A percentile compares a stretch with the other conserved stretches of the same genome.
Evolutionary conservation across 140 eudicot species (phyloP).

Genomic region (Bidens hawaiensis): DNA sequence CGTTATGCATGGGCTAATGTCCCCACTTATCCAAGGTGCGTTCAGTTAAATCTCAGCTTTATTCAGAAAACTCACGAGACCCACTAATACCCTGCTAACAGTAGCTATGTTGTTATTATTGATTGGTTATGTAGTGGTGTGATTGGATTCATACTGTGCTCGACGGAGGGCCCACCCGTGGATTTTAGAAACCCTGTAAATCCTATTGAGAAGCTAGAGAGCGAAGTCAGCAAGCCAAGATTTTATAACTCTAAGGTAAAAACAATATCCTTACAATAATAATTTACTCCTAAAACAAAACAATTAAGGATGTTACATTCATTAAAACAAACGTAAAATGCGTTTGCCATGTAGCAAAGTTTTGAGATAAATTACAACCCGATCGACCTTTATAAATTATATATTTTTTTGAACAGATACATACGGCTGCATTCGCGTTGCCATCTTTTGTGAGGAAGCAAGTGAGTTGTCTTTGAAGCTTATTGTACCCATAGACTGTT

Average conservation of each 20-base stretch:
- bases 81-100: background rate
- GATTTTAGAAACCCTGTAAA: no score
- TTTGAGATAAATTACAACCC: no score
- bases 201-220: background rate
- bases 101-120: no score
- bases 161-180: no score
- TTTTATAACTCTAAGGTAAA: conserved; percentile 82
- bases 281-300: background rate
- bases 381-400: background rate
- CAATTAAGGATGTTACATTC: no score
- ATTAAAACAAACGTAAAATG: no score
- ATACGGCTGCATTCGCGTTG: conserved; percentile 33
- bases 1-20: conserved; percentile 96
- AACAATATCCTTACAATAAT: background rate
- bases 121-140: conserved; percentile 55
- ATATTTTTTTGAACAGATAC: conserved; percentile 21
- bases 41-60: background rate
- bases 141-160: conserved; percentile 3
- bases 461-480: conserved; percentile 23
- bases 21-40: conserved; percentile 94
- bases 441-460: conserved; percentile 35
- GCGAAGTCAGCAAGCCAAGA: conserved; percentile 57
- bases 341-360: no score
- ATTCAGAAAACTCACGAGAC: background rate
- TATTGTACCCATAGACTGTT: no score